Evolutionary conservation across 2,329 filamentous ascomycete species (phyloP), one percentile per base, ranked within the genome.

Genomic region (Fusarium stilboides): DNA sequence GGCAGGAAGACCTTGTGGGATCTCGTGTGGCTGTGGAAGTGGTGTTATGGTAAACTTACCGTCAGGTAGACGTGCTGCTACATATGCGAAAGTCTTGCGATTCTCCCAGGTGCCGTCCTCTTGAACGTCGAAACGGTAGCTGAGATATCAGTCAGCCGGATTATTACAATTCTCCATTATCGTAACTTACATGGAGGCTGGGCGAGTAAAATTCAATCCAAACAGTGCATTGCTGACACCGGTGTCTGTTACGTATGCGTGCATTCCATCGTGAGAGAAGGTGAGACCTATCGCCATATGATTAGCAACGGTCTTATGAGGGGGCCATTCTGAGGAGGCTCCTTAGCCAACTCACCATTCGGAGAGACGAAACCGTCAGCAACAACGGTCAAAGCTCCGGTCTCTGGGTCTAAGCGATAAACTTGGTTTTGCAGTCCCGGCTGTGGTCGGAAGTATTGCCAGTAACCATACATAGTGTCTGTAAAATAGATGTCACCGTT

Each of bases 401-500:
- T 88, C 1, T 64, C 70, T 2, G 83, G 82, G 44, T 87, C 83
- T 45, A 85, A 84, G 3, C 87, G 83, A 74, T 90, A 91, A 1
- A 90, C 86, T 70, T 90, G 88, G 59, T 85, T 86, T 6, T 81
- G 85, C 13, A 89, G 73, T 1, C 83, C 83, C 0, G 87, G 87
- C 8, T 75, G 67, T 0, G 85, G 85, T 0, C 88, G 82, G 69
- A 90, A 89, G 24, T 86, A 81, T 71, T 90, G 88, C 42, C 86
- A 80, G 62, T 82, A 86, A 5, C 87, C 89, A 67, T 91, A 91
- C 9, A 84, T 81, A 0, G 86, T 85, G 60, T 91, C 88, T 2
- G 88, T 91, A 70, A 91, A 90, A 79, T 89, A 91, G n/a, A 91
- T 78, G 26, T 87, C 83, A n/a, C 83, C 82, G 58, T 85, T 88